Evolutionary conservation across 2,329 filamentous ascomycete species (phyloP), one percentile per base, ranked within the genome.

Genomic region (Aureobasidium namibiae): DNA sequence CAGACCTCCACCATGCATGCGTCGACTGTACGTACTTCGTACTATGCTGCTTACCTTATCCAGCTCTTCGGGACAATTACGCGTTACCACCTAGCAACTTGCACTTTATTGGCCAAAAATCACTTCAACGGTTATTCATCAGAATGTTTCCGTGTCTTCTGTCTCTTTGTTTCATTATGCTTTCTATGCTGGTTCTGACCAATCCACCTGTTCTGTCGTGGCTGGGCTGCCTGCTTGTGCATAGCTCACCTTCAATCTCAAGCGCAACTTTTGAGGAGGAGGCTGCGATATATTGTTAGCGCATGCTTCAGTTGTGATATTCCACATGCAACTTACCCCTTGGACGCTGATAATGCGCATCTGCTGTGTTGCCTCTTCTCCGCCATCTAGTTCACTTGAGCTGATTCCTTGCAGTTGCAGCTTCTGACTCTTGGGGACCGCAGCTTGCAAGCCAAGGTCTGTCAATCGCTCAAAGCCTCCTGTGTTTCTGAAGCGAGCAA

Each of bases 401-500:
- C 90, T 95, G 65, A 99, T 96, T 61, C 87, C 90, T 71, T 95
- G 87, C 64, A 99, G 77, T 71, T 96, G 91, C 67, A 99, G 76
- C 72, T 94, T 96, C 75, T 99, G 94, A 45, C 89, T 90, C 76
- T 97, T 99, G 9, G 94, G 94, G 57, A 99, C 94, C 0, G 94
- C 94, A 44, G 92, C 94, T 73, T 99, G 94, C 64, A 99, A 73
- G 26, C 89, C 90, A 31, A 97, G 89, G 46, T 82, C 83, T 16
- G 85, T 85, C 50, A 97, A 78, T 14, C 78, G 75, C 14, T 80
- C 80, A 31, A 87, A 83, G 60, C 80, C 79, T 14, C 86, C 87
- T 0, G 76, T 82, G 72, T 97, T 97, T 39, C 82, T 83, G 79
- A 99, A 99, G 9, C 86, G 85, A 16, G 91, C 91, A 52, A 87